Conservation (phyloP, 495 filamentous ascomycete genomes). For the Tuber melanosporum region DNA sequence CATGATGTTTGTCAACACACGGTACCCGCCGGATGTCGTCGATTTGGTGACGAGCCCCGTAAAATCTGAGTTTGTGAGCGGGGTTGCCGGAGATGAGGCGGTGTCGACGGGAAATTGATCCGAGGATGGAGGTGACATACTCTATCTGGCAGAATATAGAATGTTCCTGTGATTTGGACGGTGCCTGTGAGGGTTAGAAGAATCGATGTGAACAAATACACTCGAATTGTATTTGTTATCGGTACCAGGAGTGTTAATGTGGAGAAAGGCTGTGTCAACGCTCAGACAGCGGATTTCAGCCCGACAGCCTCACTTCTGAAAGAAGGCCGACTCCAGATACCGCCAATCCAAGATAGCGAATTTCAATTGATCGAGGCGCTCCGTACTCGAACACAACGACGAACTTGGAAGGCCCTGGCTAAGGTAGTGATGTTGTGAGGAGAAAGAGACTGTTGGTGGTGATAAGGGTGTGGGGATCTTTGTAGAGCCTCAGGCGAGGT, state of each 20-base stretch:
- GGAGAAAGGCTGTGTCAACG: conserved; percentile 1
- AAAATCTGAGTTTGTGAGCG: not conserved
- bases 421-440: not conserved
- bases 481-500: not conserved
- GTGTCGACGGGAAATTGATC: not conserved
- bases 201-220: not conserved
- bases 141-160: not conserved
- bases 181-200: not conserved
- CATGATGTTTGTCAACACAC: conserved; percentile 2
- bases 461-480: not conserved
- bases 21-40: conserved; percentile 1
- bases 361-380: conserved; percentile 1
- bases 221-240: not conserved
- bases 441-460: not conserved
- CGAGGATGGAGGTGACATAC: not conserved
- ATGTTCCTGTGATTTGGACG: not conserved
- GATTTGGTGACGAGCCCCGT: not conserved
- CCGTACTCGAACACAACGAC: not conserved
- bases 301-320: not conserved
- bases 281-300: not conserved
- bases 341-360: not conserved
- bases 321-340: not conserved
- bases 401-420: not conserved
- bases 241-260: not conserved
- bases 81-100: not conserved